These are phyloP conservation scores for Lentinula lateritia DNA, from an alignment of 768 basidiomycete species.

Conservation along the genomic window DNA sequence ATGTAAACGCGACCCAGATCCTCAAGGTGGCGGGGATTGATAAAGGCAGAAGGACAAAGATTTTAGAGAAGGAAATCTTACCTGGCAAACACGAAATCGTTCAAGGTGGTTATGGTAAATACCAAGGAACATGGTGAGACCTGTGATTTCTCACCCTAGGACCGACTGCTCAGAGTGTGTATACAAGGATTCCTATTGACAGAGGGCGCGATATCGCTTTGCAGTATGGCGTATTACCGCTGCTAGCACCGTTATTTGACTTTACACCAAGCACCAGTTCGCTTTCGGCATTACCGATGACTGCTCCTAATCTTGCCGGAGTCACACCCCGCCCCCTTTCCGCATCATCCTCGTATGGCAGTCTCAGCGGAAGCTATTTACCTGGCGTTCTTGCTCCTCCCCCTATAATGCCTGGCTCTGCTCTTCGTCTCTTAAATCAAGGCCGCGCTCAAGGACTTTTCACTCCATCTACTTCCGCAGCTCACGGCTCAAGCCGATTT, in stretches of 20 bases:
- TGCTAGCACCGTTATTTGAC: conserved; percentile 89
- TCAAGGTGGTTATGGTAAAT: conserved; percentile 98
- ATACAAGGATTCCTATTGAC: conserved; percentile 87
- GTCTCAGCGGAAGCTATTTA: conserved; percentile 38
- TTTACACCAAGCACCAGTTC: conserved; percentile 77
- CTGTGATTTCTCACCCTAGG: conserved; percentile 80
- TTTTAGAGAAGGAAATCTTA: conserved; percentile 93
- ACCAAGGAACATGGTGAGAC: conserved; percentile 95
- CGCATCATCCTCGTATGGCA: conserved; percentile 59
- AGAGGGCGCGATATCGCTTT: conserved; percentile 88
- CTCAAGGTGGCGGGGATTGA: conserved; percentile 98
- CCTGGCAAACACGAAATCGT: conserved; percentile 97
- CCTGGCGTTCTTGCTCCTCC: conserved; percentile 67
- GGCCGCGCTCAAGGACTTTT: conserved; percentile 83
- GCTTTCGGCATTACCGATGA: conserved; percentile 60
- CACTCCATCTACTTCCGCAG: conserved; percentile 73
- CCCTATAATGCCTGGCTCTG: conserved; percentile 84
- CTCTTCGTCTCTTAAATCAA: conserved; percentile 77
- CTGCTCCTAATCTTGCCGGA: conserved; percentile 33
- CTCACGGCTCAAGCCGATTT: conserved; percentile 39
- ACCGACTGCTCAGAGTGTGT: neutral
- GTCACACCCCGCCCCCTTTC: conserved; percentile 62
- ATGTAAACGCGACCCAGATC: conserved; percentile 98
- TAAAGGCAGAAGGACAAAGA: conserved; percentile 95
- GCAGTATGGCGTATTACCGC: conserved; percentile 85